These are phyloP conservation scores for Chaetomium fimeti DNA, from an alignment of 495 filamentous ascomycete species.

Conservation along the genomic window DNA sequence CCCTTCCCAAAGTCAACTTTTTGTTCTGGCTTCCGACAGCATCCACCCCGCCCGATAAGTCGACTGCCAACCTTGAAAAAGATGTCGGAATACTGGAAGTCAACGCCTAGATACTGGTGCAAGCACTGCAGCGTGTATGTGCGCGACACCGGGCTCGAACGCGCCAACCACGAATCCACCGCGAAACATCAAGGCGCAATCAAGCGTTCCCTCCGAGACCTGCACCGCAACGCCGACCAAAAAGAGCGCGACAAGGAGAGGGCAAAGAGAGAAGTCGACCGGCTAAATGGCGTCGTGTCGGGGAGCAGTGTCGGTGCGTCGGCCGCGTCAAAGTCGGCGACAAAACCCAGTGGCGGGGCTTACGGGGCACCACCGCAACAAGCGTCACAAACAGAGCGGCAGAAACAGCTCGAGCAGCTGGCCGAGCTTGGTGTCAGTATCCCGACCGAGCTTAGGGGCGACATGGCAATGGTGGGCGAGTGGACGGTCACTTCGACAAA, in stretches of 20 bases:
- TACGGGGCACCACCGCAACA: conserved; percentile 28
- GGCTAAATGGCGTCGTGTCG: conserved; percentile 74
- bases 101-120: conserved; percentile 95
- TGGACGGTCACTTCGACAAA: conserved; percentile 73
- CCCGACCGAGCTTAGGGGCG: conserved; percentile 71
- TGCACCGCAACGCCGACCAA: conserved; percentile 77
- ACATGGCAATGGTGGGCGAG: conserved; percentile 86
- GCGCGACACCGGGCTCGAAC: conserved; percentile 86
- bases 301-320: conserved; percentile 33
- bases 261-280: conserved; percentile 81
- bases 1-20: background rate
- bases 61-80: too few relatives aligned
- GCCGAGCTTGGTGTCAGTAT: conserved; percentile 83
- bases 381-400: conserved; percentile 65
- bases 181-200: conserved; percentile 82
- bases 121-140: conserved; percentile 93
- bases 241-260: conserved; percentile 73
- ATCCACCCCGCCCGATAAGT: background rate
- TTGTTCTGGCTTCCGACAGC: background rate
- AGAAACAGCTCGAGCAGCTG: conserved; percentile 81
- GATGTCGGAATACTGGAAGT: conserved; percentile 99
- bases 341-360: conserved; percentile 19
- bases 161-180: conserved; percentile 86
- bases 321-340: background rate
- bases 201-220: conserved; percentile 84